Evolutionary conservation across 257 asterid genomes (phyloP).

Genomic region (Solanum bukasovii): DNA sequence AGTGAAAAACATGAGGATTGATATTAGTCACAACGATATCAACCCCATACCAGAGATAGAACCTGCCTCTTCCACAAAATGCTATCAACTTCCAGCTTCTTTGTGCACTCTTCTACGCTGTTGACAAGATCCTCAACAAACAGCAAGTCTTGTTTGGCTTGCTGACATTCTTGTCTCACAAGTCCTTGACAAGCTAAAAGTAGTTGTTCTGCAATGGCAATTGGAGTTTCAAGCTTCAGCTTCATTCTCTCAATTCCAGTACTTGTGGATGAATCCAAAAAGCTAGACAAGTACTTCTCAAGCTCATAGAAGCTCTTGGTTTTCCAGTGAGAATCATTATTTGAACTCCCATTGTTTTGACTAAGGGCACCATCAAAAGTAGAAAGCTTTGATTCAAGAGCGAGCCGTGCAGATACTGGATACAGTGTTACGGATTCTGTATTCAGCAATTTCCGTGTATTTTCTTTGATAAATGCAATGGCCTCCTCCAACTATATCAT

Average conservation of each 20-base stretch:
- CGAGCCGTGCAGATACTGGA: constrained; percentile 84
- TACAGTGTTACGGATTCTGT: constrained; percentile 56
- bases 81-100: constrained; percentile 72
- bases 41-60: constrained; percentile 55
- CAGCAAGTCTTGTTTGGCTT: constrained; percentile 58
- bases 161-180: constrained; percentile 58
- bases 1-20: not conserved
- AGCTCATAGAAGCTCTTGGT: constrained; percentile 52
- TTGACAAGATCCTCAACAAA: constrained; percentile 49
- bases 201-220: constrained; percentile 64
- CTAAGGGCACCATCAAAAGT: constrained; percentile 19
- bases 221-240: constrained; percentile 92
- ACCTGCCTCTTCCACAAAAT: constrained; percentile 69
- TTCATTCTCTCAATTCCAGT: constrained; percentile 80
- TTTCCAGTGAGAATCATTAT: constrained; percentile 36
- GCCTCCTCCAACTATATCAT: constrained; percentile 79
- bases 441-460: constrained; percentile 62
- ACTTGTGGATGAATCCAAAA: constrained; percentile 71
- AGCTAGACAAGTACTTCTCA: constrained; percentile 74
- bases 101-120: constrained; percentile 49
- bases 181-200: constrained; percentile 70
- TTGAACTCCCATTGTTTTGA: constrained; percentile 19
- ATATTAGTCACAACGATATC: not conserved
- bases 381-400: constrained; percentile 80
- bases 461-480: constrained; percentile 67